A percentile compares a stretch with the other conserved stretches of the same genome.
phyloP scores from a whole-genome alignment of 345 rosid genomes.

The Chamaenerion angustifolium region DNA sequence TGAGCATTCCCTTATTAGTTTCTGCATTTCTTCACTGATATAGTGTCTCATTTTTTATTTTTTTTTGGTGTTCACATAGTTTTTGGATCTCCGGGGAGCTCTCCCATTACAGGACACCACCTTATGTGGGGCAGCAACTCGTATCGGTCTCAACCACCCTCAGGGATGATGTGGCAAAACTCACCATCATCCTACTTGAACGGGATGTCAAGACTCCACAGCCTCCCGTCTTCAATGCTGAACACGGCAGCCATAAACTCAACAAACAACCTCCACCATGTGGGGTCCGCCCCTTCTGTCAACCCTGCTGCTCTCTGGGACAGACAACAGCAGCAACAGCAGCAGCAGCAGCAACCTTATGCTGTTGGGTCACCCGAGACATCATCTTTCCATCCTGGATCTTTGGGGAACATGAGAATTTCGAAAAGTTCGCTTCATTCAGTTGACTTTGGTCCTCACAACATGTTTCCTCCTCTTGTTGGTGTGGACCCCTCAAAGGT shows the following conservation, averaged over 20 bases:
- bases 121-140: constrained; percentile 48
- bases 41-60: not conserved
- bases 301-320: constrained; percentile 76
- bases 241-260: constrained; percentile 16
- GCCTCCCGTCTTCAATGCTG: constrained; percentile 47
- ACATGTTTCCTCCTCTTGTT: constrained; percentile 16
- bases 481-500: too few species aligned
- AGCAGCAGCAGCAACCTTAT: constrained; percentile 41
- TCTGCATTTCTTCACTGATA: not conserved
- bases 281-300: constrained; percentile 77
- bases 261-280: constrained; percentile 39
- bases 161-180: constrained; percentile 58
- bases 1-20: too few species aligned
- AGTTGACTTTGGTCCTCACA: constrained; percentile 29
- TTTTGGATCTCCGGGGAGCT: constrained; percentile 66
- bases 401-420: constrained; percentile 50
- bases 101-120: constrained; percentile 40
- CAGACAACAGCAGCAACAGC: constrained; percentile 35
- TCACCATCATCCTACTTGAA: constrained; percentile 67
- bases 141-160: constrained; percentile 49
- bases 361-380: constrained; percentile 62
- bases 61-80: constrained; percentile 17
- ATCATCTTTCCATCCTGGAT: constrained; percentile 49
- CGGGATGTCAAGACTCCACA: constrained; percentile 47
- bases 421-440: constrained; percentile 28